Base-by-base conservation (phyloP, 2,329 filamentous ascomycete species). In the Chalaropsis thielavioides region DNA sequence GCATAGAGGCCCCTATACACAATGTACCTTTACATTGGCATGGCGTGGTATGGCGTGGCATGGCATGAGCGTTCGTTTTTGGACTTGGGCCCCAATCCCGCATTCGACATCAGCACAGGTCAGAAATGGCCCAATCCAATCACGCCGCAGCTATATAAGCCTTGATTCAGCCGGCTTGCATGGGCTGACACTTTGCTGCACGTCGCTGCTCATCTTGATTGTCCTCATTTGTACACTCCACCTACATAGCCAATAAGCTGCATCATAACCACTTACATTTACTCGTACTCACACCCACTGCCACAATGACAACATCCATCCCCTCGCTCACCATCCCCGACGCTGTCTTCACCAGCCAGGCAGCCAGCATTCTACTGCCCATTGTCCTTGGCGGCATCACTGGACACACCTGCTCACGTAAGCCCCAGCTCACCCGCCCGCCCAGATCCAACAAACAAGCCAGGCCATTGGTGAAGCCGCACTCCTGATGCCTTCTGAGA, bases 251-350 rank as follows among this genome's bases (percentile, higher is more conserved):
- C 31, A 31, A 31, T 31, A 31, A 31, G 31, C 31, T 31, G 31
- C 6, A 31, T 6, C 31, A 31, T 31, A 43, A 3, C 41, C 41
- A 43, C 41, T 43, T 43, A 13, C 15, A 43, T 43, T 15, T 15
- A n/a, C 41, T n/a, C 41, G 15, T 6, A 31, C n/a, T n/a, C 15
- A 24, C 19, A n/a, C 8, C 46, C 8, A 17, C 24, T 7, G 15
- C 51, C 74, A 80, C 68, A 56, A 95, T 94, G 89, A 92, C 88
- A 11, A 85, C 88, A 68, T 87, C 88, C 74, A 83, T 94, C 67
- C 85, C 88, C n/a, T 85, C 83, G 46, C 76, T 95, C 68, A 91
- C 88, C 24, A 79, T 95, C 19, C 90, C 90, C 1, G 76, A 80
- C 59, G 78, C 82, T 69, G 75, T 92, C 69, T 92, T 95, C 74